Evolutionary conservation across 2,329 filamentous ascomycete species (phyloP).

Genomic region (Tolypocladium guangdongense): DNA sequence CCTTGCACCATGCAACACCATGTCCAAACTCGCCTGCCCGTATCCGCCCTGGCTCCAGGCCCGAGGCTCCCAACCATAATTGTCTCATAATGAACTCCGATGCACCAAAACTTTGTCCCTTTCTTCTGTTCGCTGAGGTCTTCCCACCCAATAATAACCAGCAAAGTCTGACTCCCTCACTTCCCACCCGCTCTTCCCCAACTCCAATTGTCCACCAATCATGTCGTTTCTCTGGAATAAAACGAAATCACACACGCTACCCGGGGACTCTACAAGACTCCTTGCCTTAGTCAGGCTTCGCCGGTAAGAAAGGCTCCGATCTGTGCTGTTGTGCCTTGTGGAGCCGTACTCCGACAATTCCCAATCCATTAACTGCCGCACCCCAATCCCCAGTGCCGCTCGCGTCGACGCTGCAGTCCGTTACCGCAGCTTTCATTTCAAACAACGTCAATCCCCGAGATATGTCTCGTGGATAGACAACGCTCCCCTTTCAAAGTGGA

Average conservation of each 20-base stretch:
- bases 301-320: background rate
- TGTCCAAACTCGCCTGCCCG: background rate
- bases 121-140: background rate
- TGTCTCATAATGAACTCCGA: background rate
- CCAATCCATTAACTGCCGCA: background rate
- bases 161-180: background rate
- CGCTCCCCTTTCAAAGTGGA: background rate
- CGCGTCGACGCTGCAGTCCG: background rate
- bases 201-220: background rate
- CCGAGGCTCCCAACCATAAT: background rate
- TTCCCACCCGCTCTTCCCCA: background rate
- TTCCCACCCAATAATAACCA: too few relatives aligned
- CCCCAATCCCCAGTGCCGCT: background rate
- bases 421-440: background rate
- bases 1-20: background rate
- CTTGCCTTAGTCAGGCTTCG: background rate
- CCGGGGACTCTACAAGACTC: background rate
- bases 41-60: background rate
- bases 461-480: background rate
- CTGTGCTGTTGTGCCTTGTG: background rate
- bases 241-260: background rate
- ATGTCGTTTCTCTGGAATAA: background rate
- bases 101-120: background rate
- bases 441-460: background rate
- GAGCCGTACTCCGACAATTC: background rate